phyloP scores from a whole-genome alignment of 768 basidiomycete species.

The Podaxis carcinomalis region DNA sequence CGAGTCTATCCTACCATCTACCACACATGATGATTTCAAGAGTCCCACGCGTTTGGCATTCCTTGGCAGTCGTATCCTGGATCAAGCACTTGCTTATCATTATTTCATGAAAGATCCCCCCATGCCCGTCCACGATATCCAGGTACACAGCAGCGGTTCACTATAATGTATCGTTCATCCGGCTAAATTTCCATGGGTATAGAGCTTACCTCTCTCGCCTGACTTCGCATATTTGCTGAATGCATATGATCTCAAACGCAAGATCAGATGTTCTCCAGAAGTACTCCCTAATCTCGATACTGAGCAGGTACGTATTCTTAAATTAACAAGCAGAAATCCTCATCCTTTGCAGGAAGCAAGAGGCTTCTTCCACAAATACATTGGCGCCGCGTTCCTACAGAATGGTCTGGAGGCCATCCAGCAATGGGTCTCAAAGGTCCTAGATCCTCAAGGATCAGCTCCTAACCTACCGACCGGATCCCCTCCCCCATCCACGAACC shows the following conservation, averaged over 20 bases:
- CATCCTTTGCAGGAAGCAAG: neutral
- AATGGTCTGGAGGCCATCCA: neutral
- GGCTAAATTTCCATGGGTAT: neutral
- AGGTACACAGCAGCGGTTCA: neutral
- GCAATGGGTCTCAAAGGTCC: neutral
- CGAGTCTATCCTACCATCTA: slow-evolving; percentile 25
- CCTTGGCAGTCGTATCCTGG: neutral
- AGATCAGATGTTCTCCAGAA: neutral
- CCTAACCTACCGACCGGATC: neutral
- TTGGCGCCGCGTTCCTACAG: neutral
- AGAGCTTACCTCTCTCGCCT: neutral
- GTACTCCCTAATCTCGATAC: neutral
- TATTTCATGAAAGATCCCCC: neutral
- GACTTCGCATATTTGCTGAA: neutral
- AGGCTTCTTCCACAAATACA: neutral
- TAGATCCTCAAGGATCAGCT: neutral
- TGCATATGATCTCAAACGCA: neutral
- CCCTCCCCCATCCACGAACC: neutral
- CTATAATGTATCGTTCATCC: neutral
- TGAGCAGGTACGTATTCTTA: neutral
- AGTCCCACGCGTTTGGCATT: neutral
- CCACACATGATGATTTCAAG: neutral
- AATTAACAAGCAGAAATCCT: neutral
- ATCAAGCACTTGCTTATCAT: neutral
- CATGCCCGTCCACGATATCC: neutral